Evolutionary conservation across 164 flowering plant genomes (phyloP).

Genomic region (Chimonanthus praecox): DNA sequence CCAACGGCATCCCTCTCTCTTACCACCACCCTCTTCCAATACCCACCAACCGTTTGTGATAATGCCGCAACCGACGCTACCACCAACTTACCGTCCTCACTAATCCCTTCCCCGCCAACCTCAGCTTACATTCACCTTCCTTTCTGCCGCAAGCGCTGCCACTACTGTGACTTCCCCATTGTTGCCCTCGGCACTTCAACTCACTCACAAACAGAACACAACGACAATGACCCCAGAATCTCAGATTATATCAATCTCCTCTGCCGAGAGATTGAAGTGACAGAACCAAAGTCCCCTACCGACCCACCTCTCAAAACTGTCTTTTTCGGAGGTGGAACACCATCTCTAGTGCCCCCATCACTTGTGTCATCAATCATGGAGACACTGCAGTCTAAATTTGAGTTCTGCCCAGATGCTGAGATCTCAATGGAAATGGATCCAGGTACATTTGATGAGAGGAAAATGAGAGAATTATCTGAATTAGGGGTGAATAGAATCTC

Average conservation of each 20-base stretch:
- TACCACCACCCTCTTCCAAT: conserved; percentile 6
- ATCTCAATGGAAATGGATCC: conserved; percentile 97
- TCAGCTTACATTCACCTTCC: conserved; percentile 97
- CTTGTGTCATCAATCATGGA: conserved; percentile 54
- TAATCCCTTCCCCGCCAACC: conserved; percentile 40
- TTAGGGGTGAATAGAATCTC: conserved; percentile 93
- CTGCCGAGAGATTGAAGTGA: conserved; percentile 63
- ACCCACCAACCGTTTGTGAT: conserved; percentile 57
- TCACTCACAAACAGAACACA: conserved; percentile 14
- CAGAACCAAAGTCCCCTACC: conserved; percentile 16
- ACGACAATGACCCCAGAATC: conserved; percentile 63
- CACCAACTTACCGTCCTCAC: conserved; percentile 4
- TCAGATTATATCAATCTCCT: conserved; percentile 50
- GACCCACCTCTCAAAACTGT: conserved; percentile 71
- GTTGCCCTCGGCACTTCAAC: conserved; percentile 61
- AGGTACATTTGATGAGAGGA: conserved; percentile 72
- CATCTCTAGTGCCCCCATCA: conserved; percentile 83
- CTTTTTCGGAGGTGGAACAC: conserved; percentile 95
- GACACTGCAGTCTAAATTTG: conserved; percentile 51
- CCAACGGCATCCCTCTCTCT: not conserved
- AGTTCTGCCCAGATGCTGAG: conserved; percentile 55
- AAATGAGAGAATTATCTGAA: conserved; percentile 49
- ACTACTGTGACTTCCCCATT: conserved; percentile 94
- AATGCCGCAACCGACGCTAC: conserved; percentile 41
- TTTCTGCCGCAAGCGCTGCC: conserved; percentile 92